These are phyloP conservation scores for Skeletonema menzelii DNA, from an alignment of 108 stramenopile genomes.

Conservation along the genomic window DNA sequence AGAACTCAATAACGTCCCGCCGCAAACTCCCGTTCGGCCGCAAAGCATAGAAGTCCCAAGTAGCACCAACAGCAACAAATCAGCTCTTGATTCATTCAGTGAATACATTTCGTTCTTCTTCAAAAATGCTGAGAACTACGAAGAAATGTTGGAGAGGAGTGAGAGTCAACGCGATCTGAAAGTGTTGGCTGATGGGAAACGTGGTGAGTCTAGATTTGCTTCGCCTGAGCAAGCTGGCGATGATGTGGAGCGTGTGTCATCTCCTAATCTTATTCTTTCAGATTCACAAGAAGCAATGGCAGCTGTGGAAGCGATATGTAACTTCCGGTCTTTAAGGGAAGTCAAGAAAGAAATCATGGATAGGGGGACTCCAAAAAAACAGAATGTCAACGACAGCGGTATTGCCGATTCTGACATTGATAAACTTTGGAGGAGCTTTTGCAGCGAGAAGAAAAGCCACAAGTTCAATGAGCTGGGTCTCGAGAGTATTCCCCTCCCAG, in stretches of 20 bases:
- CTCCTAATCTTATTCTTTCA: constrained; percentile 5
- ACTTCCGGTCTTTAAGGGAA: constrained; percentile 24
- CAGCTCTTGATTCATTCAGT: constrained; percentile 31
- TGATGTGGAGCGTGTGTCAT: not conserved
- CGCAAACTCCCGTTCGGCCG: not conserved
- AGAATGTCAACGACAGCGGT: not conserved
- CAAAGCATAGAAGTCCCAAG: not conserved
- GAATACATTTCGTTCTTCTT: constrained; percentile 36
- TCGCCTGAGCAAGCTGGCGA: not conserved
- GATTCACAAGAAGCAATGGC: constrained; percentile 30
- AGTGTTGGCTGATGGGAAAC: not conserved
- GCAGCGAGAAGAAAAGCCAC: constrained; percentile 19
- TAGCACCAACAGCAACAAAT: constrained; percentile 26
- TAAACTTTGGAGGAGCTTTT: constrained; percentile 24
- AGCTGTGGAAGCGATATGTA: constrained; percentile 37
- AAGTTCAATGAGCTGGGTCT: constrained; percentile 31
- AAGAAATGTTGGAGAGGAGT: constrained; percentile 31
- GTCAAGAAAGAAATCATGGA: constrained; percentile 17
- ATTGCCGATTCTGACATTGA: not conserved
- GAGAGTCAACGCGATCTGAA: constrained; percentile 19
- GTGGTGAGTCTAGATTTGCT: constrained; percentile 1
- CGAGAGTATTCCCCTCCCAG: constrained; percentile 22
- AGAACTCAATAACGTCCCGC: not conserved
- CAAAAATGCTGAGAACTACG: constrained; percentile 36
- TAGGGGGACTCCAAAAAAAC: constrained; percentile 6